These are phyloP conservation scores for Thelephora ganbajun DNA, from an alignment of 768 basidiomycete species.

Conservation along the genomic window DNA sequence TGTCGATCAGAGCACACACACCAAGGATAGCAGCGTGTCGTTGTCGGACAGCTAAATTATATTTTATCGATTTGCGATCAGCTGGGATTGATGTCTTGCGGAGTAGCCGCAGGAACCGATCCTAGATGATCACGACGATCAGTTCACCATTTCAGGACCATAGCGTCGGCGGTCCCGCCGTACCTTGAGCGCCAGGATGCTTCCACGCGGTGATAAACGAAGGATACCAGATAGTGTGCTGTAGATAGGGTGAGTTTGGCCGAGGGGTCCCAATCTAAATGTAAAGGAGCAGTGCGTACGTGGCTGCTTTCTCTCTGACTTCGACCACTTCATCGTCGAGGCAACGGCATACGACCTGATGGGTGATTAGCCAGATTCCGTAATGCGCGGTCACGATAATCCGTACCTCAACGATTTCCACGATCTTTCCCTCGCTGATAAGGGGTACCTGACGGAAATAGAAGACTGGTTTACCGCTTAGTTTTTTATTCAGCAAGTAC, in stretches of 20 bases:
- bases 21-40: constrained; percentile 88
- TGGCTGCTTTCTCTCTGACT: constrained; percentile 81
- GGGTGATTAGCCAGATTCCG: constrained; percentile 1
- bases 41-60: constrained; percentile 58
- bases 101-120: constrained; percentile 68
- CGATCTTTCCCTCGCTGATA: constrained; percentile 59
- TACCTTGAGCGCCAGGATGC: constrained; percentile 61
- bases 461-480: neutral
- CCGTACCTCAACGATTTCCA: constrained; percentile 67
- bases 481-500: neutral
- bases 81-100: constrained; percentile 51
- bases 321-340: constrained; percentile 81
- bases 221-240: constrained; percentile 76
- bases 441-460: constrained; percentile 80
- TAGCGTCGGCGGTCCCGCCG: constrained; percentile 8
- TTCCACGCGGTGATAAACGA: constrained; percentile 66
- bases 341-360: constrained; percentile 63
- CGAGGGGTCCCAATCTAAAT: neutral
- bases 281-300: constrained; percentile 28
- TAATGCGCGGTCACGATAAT: neutral
- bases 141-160: constrained; percentile 26
- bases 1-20: constrained; percentile 86
- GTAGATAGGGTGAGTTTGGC: neutral
- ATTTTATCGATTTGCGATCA: constrained; percentile 43
- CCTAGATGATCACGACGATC: constrained; percentile 24